phyloP scores from a whole-genome alignment of 495 filamentous ascomycete species.

The Penicillium longicatenatum region DNA sequence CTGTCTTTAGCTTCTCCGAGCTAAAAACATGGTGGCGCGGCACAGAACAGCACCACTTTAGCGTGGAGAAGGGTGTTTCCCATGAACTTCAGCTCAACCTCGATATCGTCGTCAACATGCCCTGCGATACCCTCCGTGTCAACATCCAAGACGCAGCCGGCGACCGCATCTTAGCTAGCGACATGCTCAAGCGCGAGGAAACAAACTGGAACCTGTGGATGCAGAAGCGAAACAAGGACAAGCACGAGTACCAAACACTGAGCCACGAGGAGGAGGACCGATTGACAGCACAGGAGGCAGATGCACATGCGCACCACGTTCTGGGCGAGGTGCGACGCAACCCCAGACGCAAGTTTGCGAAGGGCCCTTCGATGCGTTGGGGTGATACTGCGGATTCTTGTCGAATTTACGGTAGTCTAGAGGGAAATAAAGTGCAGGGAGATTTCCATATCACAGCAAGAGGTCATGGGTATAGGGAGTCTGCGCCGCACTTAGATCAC shows the following conservation, averaged over 20 bases:
- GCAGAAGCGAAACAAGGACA: conserved; percentile 68
- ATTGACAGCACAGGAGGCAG: conserved; percentile 49
- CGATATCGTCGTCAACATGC: conserved; percentile 91
- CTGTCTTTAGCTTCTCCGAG: conserved; percentile 74
- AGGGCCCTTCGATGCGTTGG: conserved; percentile 68
- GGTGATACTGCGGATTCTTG: conserved; percentile 62
- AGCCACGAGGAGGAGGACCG: conserved; percentile 48
- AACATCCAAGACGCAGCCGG: conserved; percentile 97
- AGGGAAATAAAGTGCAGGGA: conserved; percentile 94
- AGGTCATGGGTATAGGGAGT: conserved; percentile 88
- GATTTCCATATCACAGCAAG: conserved; percentile 98
- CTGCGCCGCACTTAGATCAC: conserved; percentile 82
- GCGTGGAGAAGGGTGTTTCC: conserved; percentile 88
- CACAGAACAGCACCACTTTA: conserved; percentile 82
- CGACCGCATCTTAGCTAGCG: conserved; percentile 83
- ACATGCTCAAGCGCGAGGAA: conserved; percentile 69
- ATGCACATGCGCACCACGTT: conserved; percentile 55
- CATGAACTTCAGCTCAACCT: conserved; percentile 92
- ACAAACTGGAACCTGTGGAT: conserved; percentile 85
- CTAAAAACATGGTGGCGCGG: conserved; percentile 80
- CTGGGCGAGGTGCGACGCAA: conserved; percentile 46
- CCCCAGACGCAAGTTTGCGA: conserved; percentile 58
- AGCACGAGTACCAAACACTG: conserved; percentile 54
- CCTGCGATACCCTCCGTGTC: conserved; percentile 82
- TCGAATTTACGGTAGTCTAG: conserved; percentile 84